Base-by-base conservation (phyloP, 352 stramenopile genomes). In the Pythium volutum region DNA sequence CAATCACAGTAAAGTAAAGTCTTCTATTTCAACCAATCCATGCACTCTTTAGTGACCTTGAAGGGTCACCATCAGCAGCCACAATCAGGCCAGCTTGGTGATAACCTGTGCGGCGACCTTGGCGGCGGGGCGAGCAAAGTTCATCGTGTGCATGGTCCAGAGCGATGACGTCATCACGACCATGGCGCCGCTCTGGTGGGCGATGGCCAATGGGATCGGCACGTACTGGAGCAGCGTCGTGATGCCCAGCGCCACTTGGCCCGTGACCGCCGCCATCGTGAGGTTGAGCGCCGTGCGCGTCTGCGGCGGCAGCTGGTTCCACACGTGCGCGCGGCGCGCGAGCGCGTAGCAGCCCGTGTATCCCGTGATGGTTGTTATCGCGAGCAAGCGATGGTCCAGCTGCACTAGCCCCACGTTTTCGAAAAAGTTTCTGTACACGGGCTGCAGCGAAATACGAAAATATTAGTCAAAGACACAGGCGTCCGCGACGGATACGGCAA, bases 351-450 rank as follows among this genome's bases (percentile, higher is more conserved):
- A 76, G 33, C 54, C 74, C 45, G 72, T 75, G 66, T 76, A 97
- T 76, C 70, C 82, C 50, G 56, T 70, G 41, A 95, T 69, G 5
- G 97, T 98, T 26, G 80, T 87, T 34, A 97, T 87, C 11, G 97
- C 97, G 22, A 99, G 83, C 16, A 98, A 41, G 39, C 97, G 89
- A 71, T 99, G 97, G 76, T 99, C 97, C 29, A 98, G 93, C 74
- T 99, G 97, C 60, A 99, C 97, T n/a, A 96, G 96, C 18, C 96
- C 94, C 51, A 97, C 98, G 71, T 99, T 99, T 70, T 99, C 97
- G 67, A 99, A 98, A 43, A 99, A 89, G 75, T 99, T 99, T 55
- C 82, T 83, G 71, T 94, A 98, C 64, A 76, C 87, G 9, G 96
- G 96, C 52, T 74, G 53, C 22, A 27, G 6, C 18, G 39, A n/a